Conservation (phyloP, 352 stramenopile genomes). For the Plasmopara halstedii region DNA sequence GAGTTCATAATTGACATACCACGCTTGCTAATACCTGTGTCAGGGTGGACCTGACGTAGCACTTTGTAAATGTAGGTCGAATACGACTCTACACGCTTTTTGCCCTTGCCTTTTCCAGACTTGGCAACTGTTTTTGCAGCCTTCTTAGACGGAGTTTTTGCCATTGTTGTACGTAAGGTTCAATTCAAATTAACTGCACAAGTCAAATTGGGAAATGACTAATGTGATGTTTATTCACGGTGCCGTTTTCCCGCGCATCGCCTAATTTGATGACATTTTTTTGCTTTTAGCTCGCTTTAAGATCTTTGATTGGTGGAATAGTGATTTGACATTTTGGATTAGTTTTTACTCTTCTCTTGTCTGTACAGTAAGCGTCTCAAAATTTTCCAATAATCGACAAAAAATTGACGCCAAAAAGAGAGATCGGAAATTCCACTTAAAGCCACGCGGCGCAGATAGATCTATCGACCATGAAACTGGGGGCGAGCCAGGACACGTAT, state of each 20-base stretch:
- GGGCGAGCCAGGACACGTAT: constrained; percentile 45
- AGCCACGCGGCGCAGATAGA: constrained; percentile 26
- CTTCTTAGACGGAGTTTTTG: constrained; percentile 96
- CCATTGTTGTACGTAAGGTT: constrained; percentile 55
- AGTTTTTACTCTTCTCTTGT: too few relatives aligned
- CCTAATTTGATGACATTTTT: constrained; percentile 17
- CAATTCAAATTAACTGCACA: constrained; percentile 17
- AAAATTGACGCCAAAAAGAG: too few relatives aligned
- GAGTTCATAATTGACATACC: constrained; percentile 99
- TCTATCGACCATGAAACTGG: constrained; percentile 47
- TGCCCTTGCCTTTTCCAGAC: constrained; percentile 71
- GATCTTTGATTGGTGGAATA: constrained; percentile 20
- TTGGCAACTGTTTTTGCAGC: constrained; percentile 76
- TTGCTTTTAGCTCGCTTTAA: constrained; percentile 16
- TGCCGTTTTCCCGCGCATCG: constrained; percentile 10
- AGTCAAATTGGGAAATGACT: constrained; percentile 34
- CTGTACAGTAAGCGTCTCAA: too few relatives aligned
- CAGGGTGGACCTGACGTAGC: constrained; percentile 92
- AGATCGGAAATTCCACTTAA: not conserved
- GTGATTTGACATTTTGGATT: too few relatives aligned
- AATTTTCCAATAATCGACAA: not conserved
- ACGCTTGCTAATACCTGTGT: constrained; percentile 96
- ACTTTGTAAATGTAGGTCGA: constrained; percentile 92
- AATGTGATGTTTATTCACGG: too few relatives aligned
- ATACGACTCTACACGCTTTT: constrained; percentile 87